These are phyloP conservation scores for Apiospora pterosperma DNA, from an alignment of 2,329 filamentous ascomycete species.

Conservation along the genomic window DNA sequence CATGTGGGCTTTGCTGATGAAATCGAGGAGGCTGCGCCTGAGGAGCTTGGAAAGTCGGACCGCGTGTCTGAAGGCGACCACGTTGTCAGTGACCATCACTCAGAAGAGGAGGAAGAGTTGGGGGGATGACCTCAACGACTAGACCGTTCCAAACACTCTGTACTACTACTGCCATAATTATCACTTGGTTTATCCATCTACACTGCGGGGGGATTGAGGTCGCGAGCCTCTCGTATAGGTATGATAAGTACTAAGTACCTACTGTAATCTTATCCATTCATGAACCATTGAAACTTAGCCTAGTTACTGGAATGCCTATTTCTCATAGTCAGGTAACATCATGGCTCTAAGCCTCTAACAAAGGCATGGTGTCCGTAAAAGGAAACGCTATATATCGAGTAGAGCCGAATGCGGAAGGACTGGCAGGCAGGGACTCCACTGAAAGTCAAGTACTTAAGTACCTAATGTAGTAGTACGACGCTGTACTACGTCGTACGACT, in stretches of 20 bases:
- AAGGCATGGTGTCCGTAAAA: neutral
- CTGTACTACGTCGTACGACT: too few relatives aligned
- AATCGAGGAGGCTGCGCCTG: slow-evolving; percentile 25
- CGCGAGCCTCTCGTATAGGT: too few relatives aligned
- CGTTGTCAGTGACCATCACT: slow-evolving; percentile 11
- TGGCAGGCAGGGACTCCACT: neutral
- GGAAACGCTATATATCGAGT: neutral
- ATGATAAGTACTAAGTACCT: too few relatives aligned
- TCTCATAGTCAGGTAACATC: neutral
- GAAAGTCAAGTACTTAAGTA: neutral
- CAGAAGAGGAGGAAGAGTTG: slow-evolving; percentile 27
- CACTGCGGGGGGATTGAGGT: too few relatives aligned
- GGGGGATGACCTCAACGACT: slow-evolving; percentile 22
- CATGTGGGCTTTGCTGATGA: slow-evolving; percentile 62
- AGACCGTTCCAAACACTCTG: too few relatives aligned
- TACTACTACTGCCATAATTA: too few relatives aligned
- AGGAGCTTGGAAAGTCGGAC: slow-evolving; percentile 12
- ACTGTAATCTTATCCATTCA: too few relatives aligned
- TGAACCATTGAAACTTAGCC: too few relatives aligned
- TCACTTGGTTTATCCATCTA: too few relatives aligned
- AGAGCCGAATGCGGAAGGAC: neutral
- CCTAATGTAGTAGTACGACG: too few relatives aligned
- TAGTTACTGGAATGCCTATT: too few relatives aligned
- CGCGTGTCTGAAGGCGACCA: neutral
- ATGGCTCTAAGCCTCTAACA: neutral